Base-by-base conservation (phyloP, 805 yeast species). In the Blastobotrys terrestris region DNA sequence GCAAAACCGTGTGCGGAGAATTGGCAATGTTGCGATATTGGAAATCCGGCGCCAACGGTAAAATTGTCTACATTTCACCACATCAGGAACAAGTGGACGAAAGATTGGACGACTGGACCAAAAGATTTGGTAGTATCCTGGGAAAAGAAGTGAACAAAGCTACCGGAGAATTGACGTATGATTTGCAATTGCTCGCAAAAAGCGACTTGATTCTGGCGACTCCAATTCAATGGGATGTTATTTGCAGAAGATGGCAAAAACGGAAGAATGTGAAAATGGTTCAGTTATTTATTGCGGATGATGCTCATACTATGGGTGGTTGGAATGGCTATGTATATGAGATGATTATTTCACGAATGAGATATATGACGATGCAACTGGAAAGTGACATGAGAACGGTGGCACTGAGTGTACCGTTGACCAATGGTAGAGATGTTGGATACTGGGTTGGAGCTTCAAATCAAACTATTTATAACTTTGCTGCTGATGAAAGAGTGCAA, bases 181-280 rank as follows among this genome's bases (percentile, higher is more conserved):
- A 90, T 61, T 62, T 84, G 53, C 72, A 74, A 49, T 59, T 80
- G 2, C 60, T 90, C 4, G 81, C 81, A 1, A 70, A 72, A 31
- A 78, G 81, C 52, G 92, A 90, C 64, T 66, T 92, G 50, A 68
- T 88, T 15, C 67, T 92, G 13, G 80, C 88, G 3, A 89, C 97
- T 0, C 96, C 96, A 0, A 74, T 71, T 19, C 92, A 87, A 56
- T 86, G 89, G 72, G 91, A 87, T 55, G 58, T 72, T 3, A 61
- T 90, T 0, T 79, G 95, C 0, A 78, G 92, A 55, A 75, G 90
- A 46, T 91, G 98, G 98, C 83, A 83, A 59, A 85, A 83, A 57
- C 75, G 95, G 52, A 81, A 79, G 58, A 81, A 57, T 57, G 72
- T 92, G 3, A 88, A 84, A 55, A 64, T 78, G 0, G 78, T 92